phyloP scores from a whole-genome alignment of 1,284 basidiomycete genomes.

The Leccinum subspadiceum region DNA sequence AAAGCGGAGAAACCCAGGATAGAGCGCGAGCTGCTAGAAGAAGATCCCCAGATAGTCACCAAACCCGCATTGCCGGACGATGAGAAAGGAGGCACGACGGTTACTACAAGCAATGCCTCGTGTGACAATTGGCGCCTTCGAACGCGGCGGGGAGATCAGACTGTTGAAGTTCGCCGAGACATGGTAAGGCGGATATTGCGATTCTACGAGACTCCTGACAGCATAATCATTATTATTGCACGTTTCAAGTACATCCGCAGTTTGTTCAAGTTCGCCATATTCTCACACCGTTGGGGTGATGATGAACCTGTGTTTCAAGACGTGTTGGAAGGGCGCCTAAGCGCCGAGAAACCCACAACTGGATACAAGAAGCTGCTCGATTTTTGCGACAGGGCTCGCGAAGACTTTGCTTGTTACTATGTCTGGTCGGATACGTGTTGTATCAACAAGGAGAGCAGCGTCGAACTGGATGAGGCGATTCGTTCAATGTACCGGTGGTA shows the following conservation, averaged over 20 bases:
- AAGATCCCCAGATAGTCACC: neutral
- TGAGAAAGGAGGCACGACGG: neutral
- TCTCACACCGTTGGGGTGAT: constrained; percentile 22
- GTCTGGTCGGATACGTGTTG: constrained; percentile 27
- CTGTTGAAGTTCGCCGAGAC: constrained; percentile 1
- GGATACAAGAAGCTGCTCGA: constrained; percentile 17
- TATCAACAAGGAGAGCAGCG: constrained; percentile 24
- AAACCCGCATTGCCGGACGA: neutral
- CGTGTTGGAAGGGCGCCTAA: neutral
- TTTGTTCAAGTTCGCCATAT: constrained; percentile 21
- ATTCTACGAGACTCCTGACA: neutral
- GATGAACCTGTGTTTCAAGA: constrained; percentile 17
- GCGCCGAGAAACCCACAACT: neutral
- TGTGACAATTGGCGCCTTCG: neutral
- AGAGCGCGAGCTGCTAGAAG: neutral
- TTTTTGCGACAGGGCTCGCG: constrained; percentile 15
- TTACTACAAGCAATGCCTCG: neutral
- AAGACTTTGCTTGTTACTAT: constrained; percentile 11
- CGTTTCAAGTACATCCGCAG: constrained; percentile 13
- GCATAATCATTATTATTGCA: neutral
- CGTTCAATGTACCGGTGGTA: constrained; percentile 27
- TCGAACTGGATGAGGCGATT: constrained; percentile 26
- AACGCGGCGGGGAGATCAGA: constrained; percentile 4
- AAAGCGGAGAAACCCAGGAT: neutral
- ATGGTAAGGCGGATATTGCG: constrained; percentile 2